Evolutionary conservation across 495 filamentous ascomycete species (phyloP), one percentile per base, ranked within the genome.

Genomic region (Margaritispora aquatica): DNA sequence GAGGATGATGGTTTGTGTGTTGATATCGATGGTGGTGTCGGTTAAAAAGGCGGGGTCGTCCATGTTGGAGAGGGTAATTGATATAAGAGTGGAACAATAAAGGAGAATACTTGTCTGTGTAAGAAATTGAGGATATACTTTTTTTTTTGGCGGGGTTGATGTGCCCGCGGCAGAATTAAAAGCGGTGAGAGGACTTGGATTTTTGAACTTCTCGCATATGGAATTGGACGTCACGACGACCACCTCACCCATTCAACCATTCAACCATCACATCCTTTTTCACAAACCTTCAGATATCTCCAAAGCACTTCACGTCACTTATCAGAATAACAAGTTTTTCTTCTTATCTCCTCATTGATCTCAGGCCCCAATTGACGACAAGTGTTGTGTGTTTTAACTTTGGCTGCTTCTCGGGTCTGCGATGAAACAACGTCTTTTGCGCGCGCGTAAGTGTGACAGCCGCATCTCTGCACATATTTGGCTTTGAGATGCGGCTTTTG

Each of bases 1-100:
- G 38, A 93, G 86, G 44, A 97, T 86, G 65, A 96, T 74, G 47
- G 75, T 72, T 44, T 79, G 77, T 19, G 73, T 78, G 68, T 80
- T 79, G 63, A 67, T 55, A 49, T 72, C 64, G 44, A 67, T 20
- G 22, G 20, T 23, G 15, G 26, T 23, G 21, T 31, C 19, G 21
- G 38, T 23, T 26, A 58, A 19, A 20, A 59, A 59, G 1, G 50
- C 59, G 44, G 59, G 58, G 29, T 68, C 66, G 31, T 63, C 65
- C 65, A 68, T 57, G 27, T 54, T 1, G 2, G 1, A 22, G 38
- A 7, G 3, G 11, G 7, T 3, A 10, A n/a, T 15, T 9, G 15
- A 44, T 8, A 44, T 3, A n/a, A 17, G 17, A 7, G 4, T 34
- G 13, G 5, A 5, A 3, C 38, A 44, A n/a, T 8, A 44, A n/a